Evolutionary conservation across 2,329 filamentous ascomycete species (phyloP).

Genomic region (Septoria petroselini): DNA sequence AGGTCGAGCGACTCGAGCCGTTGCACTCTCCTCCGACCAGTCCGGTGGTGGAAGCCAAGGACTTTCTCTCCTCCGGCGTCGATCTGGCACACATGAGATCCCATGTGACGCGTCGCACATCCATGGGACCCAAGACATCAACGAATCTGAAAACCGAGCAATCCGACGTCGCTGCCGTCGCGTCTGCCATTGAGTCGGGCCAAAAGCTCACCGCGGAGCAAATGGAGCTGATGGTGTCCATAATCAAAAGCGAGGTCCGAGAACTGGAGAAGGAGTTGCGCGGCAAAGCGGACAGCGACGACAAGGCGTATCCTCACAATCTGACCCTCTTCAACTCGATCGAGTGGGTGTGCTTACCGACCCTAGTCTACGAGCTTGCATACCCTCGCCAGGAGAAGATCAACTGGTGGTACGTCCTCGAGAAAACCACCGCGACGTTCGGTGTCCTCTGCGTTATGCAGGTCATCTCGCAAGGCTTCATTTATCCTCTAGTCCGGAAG

Average conservation of each 20-base stretch:
- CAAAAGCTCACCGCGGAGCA: constrained; percentile 61
- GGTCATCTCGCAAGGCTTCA: constrained; percentile 70
- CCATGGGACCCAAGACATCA: constrained; percentile 40
- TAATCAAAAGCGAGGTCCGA: constrained; percentile 66
- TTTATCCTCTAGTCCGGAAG: constrained; percentile 70
- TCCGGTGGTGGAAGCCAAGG: constrained; percentile 18
- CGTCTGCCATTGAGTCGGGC: constrained; percentile 59
- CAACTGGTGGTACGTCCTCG: constrained; percentile 70
- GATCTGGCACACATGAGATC: constrained; percentile 21
- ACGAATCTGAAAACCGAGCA: constrained; percentile 48
- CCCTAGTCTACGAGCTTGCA: constrained; percentile 73
- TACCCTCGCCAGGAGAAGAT: constrained; percentile 69
- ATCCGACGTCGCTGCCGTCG: constrained; percentile 60
- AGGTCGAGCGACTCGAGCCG: constrained; percentile 56
- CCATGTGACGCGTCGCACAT: constrained; percentile 34
- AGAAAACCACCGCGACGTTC: constrained; percentile 68
- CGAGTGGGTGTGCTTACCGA: constrained; percentile 72
- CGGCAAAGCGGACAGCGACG: constrained; percentile 55
- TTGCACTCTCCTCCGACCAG: constrained; percentile 41
- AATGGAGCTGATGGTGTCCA: constrained; percentile 60
- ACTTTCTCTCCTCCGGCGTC: constrained; percentile 20
- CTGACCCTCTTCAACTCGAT: constrained; percentile 56
- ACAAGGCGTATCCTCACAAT: constrained; percentile 65
- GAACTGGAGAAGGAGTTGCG: constrained; percentile 62
- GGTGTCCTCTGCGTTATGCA: constrained; percentile 77